phyloP scores from a whole-genome alignment of 768 basidiomycete genomes.

The Tylopilus vinaceipallidus region DNA sequence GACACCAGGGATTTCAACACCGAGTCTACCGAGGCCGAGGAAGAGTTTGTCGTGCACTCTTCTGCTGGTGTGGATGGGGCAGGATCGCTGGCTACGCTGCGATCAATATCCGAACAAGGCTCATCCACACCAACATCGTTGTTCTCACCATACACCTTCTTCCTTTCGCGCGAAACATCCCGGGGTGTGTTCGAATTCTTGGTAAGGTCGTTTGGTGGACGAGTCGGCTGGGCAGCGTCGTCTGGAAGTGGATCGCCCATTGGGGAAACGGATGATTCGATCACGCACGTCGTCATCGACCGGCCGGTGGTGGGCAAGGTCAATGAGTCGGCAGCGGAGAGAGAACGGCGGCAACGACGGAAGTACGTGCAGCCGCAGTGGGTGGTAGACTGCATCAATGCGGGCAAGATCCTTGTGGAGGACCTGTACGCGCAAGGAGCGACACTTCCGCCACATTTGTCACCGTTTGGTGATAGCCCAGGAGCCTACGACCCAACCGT shows the following conservation, averaged over 20 bases:
- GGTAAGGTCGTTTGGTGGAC: slow-evolving; percentile 87
- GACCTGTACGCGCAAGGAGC: slow-evolving; percentile 85
- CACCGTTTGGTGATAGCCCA: slow-evolving; percentile 85
- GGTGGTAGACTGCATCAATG: slow-evolving; percentile 95
- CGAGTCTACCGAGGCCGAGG: slow-evolving; percentile 40
- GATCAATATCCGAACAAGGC: slow-evolving; percentile 59
- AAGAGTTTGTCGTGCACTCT: slow-evolving; percentile 67
- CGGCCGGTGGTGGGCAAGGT: slow-evolving; percentile 59
- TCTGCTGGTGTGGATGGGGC: slow-evolving; percentile 50
- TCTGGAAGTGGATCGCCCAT: slow-evolving; percentile 81
- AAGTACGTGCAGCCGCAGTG: slow-evolving; percentile 97
- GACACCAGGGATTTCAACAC: slow-evolving; percentile 30
- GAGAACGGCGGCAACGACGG: slow-evolving; percentile 61
- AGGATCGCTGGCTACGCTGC: slow-evolving; percentile 62
- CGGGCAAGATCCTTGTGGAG: slow-evolving; percentile 77
- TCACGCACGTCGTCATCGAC: slow-evolving; percentile 96
- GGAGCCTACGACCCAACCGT: slow-evolving; percentile 72
- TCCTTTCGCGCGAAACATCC: slow-evolving; percentile 89
- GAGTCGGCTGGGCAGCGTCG: slow-evolving; percentile 84
- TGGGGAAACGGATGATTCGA: slow-evolving; percentile 72
- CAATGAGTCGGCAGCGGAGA: slow-evolving; percentile 55
- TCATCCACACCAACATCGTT: slow-evolving; percentile 57
- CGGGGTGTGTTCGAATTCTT: slow-evolving; percentile 93
- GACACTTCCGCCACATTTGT: slow-evolving; percentile 89
- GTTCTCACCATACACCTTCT: slow-evolving; percentile 88